Base-by-base conservation (phyloP, 2,329 filamentous ascomycete species). In the Beauveria medogensis region DNA sequence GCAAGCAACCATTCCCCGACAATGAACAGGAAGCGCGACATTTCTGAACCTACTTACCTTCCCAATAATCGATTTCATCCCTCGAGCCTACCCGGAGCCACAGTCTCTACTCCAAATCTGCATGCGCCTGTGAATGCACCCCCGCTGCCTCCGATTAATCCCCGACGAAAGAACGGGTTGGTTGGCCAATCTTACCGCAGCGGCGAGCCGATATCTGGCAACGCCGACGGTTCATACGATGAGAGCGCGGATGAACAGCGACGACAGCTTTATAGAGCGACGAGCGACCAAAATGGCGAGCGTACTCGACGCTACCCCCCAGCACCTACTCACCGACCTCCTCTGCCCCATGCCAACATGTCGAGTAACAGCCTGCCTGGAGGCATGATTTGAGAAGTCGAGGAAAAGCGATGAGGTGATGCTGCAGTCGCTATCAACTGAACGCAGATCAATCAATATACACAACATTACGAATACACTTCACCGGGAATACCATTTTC, bases 91-190 rank as follows among this genome's bases (percentile, higher is more conserved):
- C 68, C 73, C 2, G 65, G 66, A 1, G 65, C 67, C 10, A 66
- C 73, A 1, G 68, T 67, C 6, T 76, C 74, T 14, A 73, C 73
- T 6, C 72, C 75, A 1, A 74, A 75, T 62, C 64, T 76, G 47
- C 74, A 74, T 52, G 68, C 69, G 6, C 69, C 67, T 12, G 65
- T 68, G 20, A 61, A 67, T 28, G 75, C 73, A 2, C 82, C 82
- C 2, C 82, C 82, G 2, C 62, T 86, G 41, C 83, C 83, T 2
- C 82, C 82, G 2, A 82, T 86, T 68, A 85, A 85, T 67, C 83
- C 83, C 30, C 77, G 81, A 54, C 78, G 83, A 10, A 77, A 80
- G 58, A 77, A 76, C 10, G 69, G 75, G 1, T 68, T 76, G n/a
- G 73, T 72, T 26, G 70, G 71, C 3, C 63, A 77, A 22, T 65